These are phyloP conservation scores for Tetragonia tetragonoides DNA, from an alignment of 148 eudicot species.

Conservation along the genomic window DNA sequence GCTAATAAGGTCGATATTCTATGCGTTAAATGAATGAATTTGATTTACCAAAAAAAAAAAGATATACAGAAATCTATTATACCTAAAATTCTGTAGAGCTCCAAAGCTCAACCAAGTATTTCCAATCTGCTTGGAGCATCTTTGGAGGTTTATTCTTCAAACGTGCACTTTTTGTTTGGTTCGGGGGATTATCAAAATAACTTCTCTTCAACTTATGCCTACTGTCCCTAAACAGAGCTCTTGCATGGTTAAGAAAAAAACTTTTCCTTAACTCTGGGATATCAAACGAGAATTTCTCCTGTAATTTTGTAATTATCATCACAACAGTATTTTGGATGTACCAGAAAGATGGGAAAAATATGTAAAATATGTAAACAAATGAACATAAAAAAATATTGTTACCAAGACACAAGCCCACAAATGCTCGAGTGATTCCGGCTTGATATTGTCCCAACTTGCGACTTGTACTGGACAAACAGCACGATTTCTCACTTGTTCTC, in stretches of 20 bases:
- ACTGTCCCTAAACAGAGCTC: not conserved
- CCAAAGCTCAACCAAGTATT: no score
- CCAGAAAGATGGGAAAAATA: not conserved
- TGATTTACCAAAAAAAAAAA: no score
- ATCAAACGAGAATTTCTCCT: not conserved
- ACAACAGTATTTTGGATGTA: no score
- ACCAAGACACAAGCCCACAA: not conserved
- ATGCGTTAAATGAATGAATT: no score
- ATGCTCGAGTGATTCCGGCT: not conserved
- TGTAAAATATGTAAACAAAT: not conserved
- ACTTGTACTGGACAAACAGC: not conserved
- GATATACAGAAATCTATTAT: no score
- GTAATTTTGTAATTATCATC: not conserved
- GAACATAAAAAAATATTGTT: not conserved
- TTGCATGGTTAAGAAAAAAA: not conserved
- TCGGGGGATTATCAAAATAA: not conserved
- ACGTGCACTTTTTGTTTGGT: not conserved
- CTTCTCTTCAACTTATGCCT: slow-evolving; percentile 6
- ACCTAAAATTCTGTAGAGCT: no score
- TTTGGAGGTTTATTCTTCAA: no score
- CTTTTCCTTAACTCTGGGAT: not conserved
- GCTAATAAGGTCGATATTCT: no score
- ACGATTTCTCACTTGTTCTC: not conserved
- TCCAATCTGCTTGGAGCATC: no score
- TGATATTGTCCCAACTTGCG: not conserved